Conservation (phyloP, 164 flowering plant species). For the Magnolia changhungtana region DNA sequence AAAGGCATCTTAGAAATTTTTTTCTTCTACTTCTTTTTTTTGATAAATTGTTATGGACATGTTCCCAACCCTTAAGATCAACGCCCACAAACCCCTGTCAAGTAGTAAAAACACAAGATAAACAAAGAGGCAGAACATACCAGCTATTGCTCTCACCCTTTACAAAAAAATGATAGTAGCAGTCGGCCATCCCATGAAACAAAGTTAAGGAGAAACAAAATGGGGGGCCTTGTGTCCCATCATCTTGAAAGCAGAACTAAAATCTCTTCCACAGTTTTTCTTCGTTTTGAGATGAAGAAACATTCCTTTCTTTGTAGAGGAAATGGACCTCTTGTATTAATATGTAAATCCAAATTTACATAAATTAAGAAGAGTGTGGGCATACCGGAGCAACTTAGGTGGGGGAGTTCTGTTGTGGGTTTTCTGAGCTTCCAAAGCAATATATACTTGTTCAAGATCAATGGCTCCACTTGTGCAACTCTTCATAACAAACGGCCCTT, state of each 20-base stretch:
- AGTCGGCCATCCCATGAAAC: not conserved
- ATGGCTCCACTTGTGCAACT: not conserved
- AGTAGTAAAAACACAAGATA: not conserved
- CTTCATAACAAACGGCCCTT: not conserved
- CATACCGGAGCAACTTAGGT: not conserved
- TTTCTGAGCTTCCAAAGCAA: not conserved
- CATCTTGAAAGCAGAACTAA: not conserved
- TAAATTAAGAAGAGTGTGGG: not conserved
- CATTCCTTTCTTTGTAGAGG: not conserved
- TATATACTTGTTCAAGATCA: not conserved
- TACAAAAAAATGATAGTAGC: not conserved
- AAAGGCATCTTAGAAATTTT: not conserved
- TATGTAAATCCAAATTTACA: not conserved
- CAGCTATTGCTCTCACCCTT: not conserved
- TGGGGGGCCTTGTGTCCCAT: not conserved
- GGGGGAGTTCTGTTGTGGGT: not conserved
- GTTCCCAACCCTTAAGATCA: not conserved
- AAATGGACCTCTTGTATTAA: not conserved
- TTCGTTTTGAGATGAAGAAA: not conserved
- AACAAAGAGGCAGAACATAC: not conserved
- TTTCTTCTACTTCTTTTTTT: no score
- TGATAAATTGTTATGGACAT: not conserved
- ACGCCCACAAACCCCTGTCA: not conserved
- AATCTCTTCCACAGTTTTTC: not conserved
- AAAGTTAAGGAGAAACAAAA: not conserved